Conservation (phyloP, 305 asterid genomes). For the Plantago coronopus region DNA sequence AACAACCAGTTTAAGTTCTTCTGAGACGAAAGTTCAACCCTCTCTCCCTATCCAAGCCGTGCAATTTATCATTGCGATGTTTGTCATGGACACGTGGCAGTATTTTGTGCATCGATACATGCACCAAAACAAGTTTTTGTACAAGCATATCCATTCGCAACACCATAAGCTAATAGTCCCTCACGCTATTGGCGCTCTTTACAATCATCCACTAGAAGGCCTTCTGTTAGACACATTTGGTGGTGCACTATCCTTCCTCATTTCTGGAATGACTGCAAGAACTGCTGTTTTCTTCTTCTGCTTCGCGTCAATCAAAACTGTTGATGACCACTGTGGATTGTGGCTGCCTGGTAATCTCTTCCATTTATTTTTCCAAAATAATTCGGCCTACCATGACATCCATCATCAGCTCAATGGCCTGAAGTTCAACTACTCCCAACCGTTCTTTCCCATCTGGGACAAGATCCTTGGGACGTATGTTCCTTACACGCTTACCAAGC, state of each 20-base stretch:
- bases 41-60: conserved; percentile 46
- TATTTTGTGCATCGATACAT: conserved; percentile 94
- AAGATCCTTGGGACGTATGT: conserved; percentile 73
- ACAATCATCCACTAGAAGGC: conserved; percentile 91
- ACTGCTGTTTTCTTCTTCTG: conserved; percentile 82
- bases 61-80: conserved; percentile 69
- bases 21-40: conserved; percentile 44
- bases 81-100: conserved; percentile 94
- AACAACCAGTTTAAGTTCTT: conserved; percentile 48
- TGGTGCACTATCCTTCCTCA: conserved; percentile 83
- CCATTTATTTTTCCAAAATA: conserved; percentile 70
- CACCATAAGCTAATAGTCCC: conserved; percentile 79
- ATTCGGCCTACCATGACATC: conserved; percentile 81
- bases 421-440: conserved; percentile 82
- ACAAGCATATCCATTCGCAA: conserved; percentile 78
- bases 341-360: conserved; percentile 84
- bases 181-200: conserved; percentile 80
- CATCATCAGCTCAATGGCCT: conserved; percentile 89
- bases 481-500: conserved; percentile 58
- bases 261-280: conserved; percentile 85
- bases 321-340: conserved; percentile 91
- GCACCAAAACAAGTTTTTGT: conserved; percentile 85
- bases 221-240: conserved; percentile 80
- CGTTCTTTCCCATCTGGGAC: conserved; percentile 89
- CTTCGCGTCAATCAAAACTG: conserved; percentile 73